Conservation (phyloP, 2,329 filamentous ascomycete genomes). For the Myotisia sp. region DNA sequence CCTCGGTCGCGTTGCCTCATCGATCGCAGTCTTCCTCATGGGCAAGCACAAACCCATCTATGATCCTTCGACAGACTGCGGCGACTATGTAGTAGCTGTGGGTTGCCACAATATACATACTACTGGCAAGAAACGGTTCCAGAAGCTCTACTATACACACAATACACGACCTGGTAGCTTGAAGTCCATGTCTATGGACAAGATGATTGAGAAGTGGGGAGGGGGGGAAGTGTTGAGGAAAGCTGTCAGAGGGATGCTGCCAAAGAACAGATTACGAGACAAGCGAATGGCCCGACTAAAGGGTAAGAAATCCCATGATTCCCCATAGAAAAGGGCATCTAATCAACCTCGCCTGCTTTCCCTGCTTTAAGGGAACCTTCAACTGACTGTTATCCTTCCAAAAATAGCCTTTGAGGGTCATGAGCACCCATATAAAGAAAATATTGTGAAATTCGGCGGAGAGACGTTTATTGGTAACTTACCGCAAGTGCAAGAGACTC, state of each 20-base stretch:
- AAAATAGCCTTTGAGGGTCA: conserved; percentile 73
- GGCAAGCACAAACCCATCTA: conserved; percentile 98
- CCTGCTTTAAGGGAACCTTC: neutral
- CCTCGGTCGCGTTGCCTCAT: conserved; percentile 77
- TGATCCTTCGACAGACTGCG: conserved; percentile 94
- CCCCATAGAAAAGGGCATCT: too few species aligned
- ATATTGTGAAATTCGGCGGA: conserved; percentile 60
- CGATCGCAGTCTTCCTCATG: conserved; percentile 80
- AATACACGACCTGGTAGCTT: conserved; percentile 79
- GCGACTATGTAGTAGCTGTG: conserved; percentile 93
- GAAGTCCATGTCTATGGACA: conserved; percentile 83
- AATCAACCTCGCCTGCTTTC: neutral
- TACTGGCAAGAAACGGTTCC: conserved; percentile 81
- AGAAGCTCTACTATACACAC: conserved; percentile 94
- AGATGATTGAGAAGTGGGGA: conserved; percentile 84
- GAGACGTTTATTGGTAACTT: conserved; percentile 26
- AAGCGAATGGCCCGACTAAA: conserved; percentile 78
- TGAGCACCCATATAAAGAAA: conserved; percentile 80
- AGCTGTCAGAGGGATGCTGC: conserved; percentile 92
- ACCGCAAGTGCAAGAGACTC: conserved; percentile 25
- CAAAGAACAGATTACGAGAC: conserved; percentile 86
- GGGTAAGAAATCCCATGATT: conserved; percentile 42
- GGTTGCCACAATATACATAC: conserved; percentile 75
- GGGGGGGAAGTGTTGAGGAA: conserved; percentile 81
- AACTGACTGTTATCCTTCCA: conserved; percentile 5